phyloP scores from a whole-genome alignment of 306 rosid genomes.

The Gastrolobium villosum region DNA sequence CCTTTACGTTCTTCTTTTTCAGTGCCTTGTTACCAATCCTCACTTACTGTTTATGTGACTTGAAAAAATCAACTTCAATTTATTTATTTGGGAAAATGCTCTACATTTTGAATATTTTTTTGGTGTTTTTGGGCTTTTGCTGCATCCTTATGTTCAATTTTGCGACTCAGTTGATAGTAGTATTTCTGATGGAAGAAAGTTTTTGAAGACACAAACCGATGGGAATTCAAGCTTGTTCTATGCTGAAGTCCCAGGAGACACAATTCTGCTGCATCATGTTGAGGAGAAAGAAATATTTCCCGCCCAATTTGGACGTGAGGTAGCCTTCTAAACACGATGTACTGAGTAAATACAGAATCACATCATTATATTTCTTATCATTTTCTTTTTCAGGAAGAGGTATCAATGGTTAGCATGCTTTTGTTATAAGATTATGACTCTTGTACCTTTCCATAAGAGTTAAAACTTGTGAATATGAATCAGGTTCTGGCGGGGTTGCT shows the following conservation, averaged over 20 bases:
- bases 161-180: conserved; percentile 65
- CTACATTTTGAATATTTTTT: neutral
- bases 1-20: conserved; percentile 34
- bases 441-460: conserved; percentile 20
- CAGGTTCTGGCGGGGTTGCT: conserved; percentile 96
- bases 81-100: conserved; percentile 27
- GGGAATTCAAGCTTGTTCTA: conserved; percentile 81
- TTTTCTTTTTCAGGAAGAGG: conserved; percentile 3
- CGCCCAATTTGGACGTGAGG: conserved; percentile 98
- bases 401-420: conserved; percentile 1
- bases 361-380: conserved; percentile 20
- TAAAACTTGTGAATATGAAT: conserved; percentile 45
- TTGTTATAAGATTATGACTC: conserved; percentile 4
- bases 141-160: conserved; percentile 48
- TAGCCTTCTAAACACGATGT: conserved; percentile 49
- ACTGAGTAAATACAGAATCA: conserved; percentile 3
- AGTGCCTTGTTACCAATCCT: conserved; percentile 41
- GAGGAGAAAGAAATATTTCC: conserved; percentile 84
- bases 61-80: conserved; percentile 29
- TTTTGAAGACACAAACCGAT: conserved; percentile 72
- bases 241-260: conserved; percentile 82
- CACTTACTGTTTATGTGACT: conserved; percentile 32
- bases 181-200: conserved; percentile 75
- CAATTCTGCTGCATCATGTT: conserved; percentile 68
- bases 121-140: conserved; percentile 17